Base-by-base conservation (phyloP, 2,329 filamentous ascomycete species). In the Diaporthe caulivora region DNA sequence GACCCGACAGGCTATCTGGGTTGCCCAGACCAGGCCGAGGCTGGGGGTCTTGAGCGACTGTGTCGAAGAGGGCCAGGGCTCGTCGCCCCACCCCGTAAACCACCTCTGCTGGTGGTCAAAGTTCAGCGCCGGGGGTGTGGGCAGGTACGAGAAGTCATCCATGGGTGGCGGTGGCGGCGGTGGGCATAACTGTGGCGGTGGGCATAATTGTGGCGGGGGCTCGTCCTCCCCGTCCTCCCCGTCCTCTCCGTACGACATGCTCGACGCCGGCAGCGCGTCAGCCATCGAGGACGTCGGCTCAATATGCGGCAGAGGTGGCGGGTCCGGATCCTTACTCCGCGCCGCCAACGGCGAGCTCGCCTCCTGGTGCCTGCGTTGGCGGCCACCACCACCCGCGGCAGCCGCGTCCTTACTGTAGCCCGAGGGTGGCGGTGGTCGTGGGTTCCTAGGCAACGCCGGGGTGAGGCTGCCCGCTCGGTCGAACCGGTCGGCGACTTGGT, bases 31-130 rank as follows among this genome's bases (percentile, higher is more conserved):
- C 10, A 98, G 87, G 0, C 96, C 96, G 31, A 98, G 84, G 9
- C 94, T 94, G 0, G 96, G 96, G 0, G 94, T 98, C 83, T 98
- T 98, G 71, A 93, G 83, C 34, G 84, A 82, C 64, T 85, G 81
- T 17, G 83, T 79, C 26, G 84, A 81, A 34, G 83, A 78, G 21
- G 87, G 84, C 8, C n/a, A 34, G 3, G 73, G 73, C 72, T 91
- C 87, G 81, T 97, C 94, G 29, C 96, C 95, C 96, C 97, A 98
- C 76, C 97, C 95, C 5, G 95, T 97, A 83, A 98, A 97, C 90
- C 95, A 98, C 55, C 94, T 90, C 81, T 98, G 95, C 83, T 98
- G 96, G 82, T 98, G 94, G 78, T 97, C 92, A 11, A 98, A 89
- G 42, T 90, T 89, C 49, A 98, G 86, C 0, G 92, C 90, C 17